These are phyloP conservation scores for Erysimum cheiri DNA, from an alignment of 441 rosid genomes.

Conservation along the genomic window DNA sequence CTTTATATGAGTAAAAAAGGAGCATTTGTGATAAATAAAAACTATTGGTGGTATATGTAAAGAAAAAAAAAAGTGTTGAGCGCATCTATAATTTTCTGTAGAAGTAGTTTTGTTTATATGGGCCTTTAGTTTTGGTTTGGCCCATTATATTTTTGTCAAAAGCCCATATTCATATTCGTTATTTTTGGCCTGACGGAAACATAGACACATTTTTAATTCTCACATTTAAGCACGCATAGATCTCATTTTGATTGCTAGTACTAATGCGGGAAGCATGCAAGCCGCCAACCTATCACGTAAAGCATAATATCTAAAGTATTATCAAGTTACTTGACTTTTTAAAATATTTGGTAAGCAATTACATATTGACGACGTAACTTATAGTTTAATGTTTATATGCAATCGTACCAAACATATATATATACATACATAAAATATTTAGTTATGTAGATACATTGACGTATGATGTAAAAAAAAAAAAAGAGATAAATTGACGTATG, in stretches of 20 bases:
- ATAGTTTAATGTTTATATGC: neutral
- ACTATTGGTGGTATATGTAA: neutral
- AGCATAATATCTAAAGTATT: constrained; percentile 7
- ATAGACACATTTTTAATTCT: too few species aligned
- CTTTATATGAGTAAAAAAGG: too few species aligned
- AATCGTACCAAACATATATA: neutral
- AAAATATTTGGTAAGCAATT: neutral
- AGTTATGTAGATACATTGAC: too few species aligned
- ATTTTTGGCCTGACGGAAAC: neutral
- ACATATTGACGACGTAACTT: neutral
- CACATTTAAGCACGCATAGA: too few species aligned
- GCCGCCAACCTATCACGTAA: constrained; percentile 38
- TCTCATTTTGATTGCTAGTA: constrained; percentile 28
- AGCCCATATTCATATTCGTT: neutral
- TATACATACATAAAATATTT: too few species aligned
- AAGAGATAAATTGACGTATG: too few species aligned
- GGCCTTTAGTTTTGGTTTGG: neutral
- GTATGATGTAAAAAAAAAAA: too few species aligned
- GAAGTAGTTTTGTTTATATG: too few species aligned
- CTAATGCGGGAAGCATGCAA: constrained; percentile 44
- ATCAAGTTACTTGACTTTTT: neutral
- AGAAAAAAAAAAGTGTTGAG: neutral
- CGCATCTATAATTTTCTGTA: neutral
- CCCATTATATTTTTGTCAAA: neutral
- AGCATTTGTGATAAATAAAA: neutral